Evolutionary conservation across 345 rosid species (phyloP).

Genomic region (Fremontodendron californicum): DNA sequence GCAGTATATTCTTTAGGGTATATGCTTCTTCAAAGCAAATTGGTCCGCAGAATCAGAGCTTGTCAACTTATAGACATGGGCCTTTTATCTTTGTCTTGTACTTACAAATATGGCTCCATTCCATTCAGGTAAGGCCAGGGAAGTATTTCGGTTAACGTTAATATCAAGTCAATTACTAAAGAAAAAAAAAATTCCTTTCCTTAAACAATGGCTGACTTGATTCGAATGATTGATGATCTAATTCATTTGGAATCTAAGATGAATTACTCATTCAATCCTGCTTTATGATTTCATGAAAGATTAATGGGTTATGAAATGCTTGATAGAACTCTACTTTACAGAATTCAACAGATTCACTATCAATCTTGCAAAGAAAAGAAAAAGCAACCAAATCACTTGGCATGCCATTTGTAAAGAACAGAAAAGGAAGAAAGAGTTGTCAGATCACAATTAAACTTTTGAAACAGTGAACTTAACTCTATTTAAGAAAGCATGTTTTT

Average conservation of each 20-base stretch:
- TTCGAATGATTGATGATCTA: background rate
- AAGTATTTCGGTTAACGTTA: background rate
- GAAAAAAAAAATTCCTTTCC: no score
- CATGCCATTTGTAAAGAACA: background rate
- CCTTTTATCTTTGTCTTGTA: background rate
- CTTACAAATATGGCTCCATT: background rate
- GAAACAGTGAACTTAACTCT: no score
- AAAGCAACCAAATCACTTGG: background rate
- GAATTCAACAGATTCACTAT: background rate
- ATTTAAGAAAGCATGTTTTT: slow-evolving; percentile 6
- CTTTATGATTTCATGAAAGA: no score
- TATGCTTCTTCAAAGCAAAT: slow-evolving; percentile 21
- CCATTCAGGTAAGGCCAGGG: background rate
- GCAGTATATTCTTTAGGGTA: slow-evolving; percentile 24
- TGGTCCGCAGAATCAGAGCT: slow-evolving; percentile 21
- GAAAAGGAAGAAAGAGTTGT: background rate
- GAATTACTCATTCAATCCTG: no score
- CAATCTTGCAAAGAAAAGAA: background rate
- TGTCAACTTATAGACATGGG: background rate
- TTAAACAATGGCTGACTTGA: background rate
- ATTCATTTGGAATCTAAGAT: background rate
- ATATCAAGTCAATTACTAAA: background rate
- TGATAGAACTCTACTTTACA: background rate
- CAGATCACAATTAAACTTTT: slow-evolving; percentile 5
- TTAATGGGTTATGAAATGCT: no score